Evolutionary conservation across 2,329 filamentous ascomycete species (phyloP).

Genomic region (Exophiala sp.): DNA sequence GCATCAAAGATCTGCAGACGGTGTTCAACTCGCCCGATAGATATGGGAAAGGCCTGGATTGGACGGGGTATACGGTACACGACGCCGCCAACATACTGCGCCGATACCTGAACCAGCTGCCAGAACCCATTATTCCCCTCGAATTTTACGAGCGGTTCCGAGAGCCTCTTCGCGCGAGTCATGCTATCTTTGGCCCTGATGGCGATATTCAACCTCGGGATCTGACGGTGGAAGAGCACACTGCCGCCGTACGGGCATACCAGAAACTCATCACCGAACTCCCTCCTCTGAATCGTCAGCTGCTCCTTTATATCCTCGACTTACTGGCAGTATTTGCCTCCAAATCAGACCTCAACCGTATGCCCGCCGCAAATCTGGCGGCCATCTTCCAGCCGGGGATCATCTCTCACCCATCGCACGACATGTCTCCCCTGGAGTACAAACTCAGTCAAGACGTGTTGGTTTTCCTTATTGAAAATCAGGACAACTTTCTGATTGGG

Average conservation of each 20-base stretch:
- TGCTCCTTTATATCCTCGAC: constrained; percentile 92
- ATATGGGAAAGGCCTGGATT: constrained; percentile 93
- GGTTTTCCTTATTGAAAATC: constrained; percentile 96
- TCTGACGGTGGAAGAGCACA: constrained; percentile 55
- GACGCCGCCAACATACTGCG: constrained; percentile 95
- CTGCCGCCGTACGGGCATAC: constrained; percentile 71
- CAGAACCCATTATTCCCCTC: constrained; percentile 91
- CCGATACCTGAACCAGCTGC: constrained; percentile 90
- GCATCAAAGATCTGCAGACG: constrained; percentile 91
- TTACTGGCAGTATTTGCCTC: constrained; percentile 93
- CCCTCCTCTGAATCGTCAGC: constrained; percentile 84
- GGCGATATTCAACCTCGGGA: constrained; percentile 59
- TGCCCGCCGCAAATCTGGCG: constrained; percentile 89
- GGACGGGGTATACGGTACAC: constrained; percentile 96
- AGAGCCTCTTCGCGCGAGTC: constrained; percentile 65
- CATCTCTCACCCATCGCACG: constrained; percentile 85
- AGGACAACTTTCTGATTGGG: constrained; percentile 95
- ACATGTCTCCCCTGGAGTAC: constrained; percentile 93
- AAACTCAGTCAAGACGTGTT: constrained; percentile 92
- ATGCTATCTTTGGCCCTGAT: constrained; percentile 63
- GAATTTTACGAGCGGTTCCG: constrained; percentile 90
- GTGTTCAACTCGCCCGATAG: constrained; percentile 91
- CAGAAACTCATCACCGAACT: constrained; percentile 88
- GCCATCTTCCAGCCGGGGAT: constrained; percentile 98
- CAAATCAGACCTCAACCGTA: constrained; percentile 92